These are phyloP conservation scores for Pistacia atlantica DNA, from an alignment of 345 rosid species.

Conservation along the genomic window DNA sequence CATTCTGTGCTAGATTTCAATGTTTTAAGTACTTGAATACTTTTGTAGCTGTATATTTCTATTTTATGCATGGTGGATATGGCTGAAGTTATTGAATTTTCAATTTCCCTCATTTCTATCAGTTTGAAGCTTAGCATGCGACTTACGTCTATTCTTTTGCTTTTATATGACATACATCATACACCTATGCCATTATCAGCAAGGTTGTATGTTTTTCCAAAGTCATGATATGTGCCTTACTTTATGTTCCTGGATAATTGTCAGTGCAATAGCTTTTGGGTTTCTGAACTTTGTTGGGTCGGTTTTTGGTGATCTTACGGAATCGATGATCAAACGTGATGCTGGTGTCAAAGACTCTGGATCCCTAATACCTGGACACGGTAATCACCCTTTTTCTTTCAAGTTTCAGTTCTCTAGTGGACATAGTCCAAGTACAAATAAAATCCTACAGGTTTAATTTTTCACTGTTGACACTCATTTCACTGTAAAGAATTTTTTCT, in stretches of 20 bases:
- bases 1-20: neutral
- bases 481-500: too few relatives aligned
- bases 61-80: neutral
- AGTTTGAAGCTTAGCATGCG: neutral
- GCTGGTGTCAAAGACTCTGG: constrained; percentile 99
- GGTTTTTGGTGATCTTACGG: constrained; percentile 90
- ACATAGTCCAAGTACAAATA: neutral
- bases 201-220: neutral
- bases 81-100: neutral
- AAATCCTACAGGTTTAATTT: too few relatives aligned
- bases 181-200: neutral
- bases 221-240: constrained; percentile 8
- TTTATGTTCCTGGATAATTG: constrained; percentile 17
- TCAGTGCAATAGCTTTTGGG: constrained; percentile 85
- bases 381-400: constrained; percentile 34
- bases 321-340: constrained; percentile 96
- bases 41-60: neutral
- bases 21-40: neutral
- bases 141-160: neutral
- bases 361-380: constrained; percentile 93
- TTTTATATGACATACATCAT: constrained; percentile 2
- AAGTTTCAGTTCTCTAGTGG: neutral
- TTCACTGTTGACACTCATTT: too few relatives aligned
- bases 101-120: neutral
- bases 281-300: constrained; percentile 87